Base-by-base conservation (phyloP, 345 rosid species). In the Aquilaria sinensis region DNA sequence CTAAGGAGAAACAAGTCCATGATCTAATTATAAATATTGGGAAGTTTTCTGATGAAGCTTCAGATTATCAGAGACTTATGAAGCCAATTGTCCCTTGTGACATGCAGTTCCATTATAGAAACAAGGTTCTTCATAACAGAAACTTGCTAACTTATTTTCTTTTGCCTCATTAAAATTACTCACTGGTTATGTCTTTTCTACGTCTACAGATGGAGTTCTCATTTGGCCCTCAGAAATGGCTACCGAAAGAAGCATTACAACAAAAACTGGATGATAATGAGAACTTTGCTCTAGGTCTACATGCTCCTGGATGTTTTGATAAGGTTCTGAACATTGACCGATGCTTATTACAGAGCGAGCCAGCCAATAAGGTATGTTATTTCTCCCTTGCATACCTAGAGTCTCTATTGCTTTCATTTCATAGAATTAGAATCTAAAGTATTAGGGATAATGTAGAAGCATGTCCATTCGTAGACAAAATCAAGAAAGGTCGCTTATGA, bases 251-350 rank as follows among this genome's bases (percentile, higher is more conserved):
- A 72, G 54, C 63, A 66, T 58, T 84, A 51, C 73, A 75, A 47
- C 83, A 93, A 78, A 83, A 57, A 59, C 70, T 74, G 34, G 86
- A 84, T 67, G 85, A 80, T 60, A 64, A 58, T 30, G 73, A 70
- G 67, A 80, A 73, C 63, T 83, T 79, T 71, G 94, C 96, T 0
- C 53, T 93, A 66, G 96, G 98, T 60, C 77, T 93, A 47, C 97
- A 90, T 71, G 98, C 90, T 50, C 92, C 97, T 63, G 98, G 94
- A 41, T 89, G 73, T 67, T 93, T 93, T 49, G 96, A 90, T 71
- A 93, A 88, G 83, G 93, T 93, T 70, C 73, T 90, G 33, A 79
- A 93, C 67, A 77, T 93, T 12, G 76, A 84, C 61, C 84, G 79
- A 68, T 93, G 98, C 79, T 80, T 90, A 66, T 67, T 93, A 64